phyloP scores from a whole-genome alignment of 208 protist species.

The Leishmania mexicana region DNA sequence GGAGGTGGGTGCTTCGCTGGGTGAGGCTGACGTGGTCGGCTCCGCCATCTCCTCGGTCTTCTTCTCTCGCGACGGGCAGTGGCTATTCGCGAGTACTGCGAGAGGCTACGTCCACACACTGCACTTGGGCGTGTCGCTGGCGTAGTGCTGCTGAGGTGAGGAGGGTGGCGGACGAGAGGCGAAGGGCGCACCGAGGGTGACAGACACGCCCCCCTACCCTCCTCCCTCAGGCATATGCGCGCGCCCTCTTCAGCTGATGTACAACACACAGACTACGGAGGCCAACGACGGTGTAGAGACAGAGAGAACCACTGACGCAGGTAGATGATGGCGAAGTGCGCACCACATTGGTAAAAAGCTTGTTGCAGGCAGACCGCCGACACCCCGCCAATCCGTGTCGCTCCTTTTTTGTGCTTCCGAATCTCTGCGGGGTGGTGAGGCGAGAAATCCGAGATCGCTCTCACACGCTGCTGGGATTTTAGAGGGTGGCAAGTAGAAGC shows the following conservation, averaged over 20 bases:
- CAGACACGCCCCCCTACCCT: neutral
- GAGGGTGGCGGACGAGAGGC: neutral
- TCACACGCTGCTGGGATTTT: neutral
- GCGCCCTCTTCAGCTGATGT: neutral
- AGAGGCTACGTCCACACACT: slow-evolving; percentile 58
- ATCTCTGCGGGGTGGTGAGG: neutral
- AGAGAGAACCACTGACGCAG: neutral
- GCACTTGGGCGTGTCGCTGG: slow-evolving; percentile 27
- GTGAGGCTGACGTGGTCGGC: slow-evolving; percentile 18
- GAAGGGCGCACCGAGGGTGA: neutral
- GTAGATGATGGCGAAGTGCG: neutral
- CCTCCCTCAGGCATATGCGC: no score
- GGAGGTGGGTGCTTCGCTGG: slow-evolving; percentile 14
- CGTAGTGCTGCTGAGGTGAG: neutral
- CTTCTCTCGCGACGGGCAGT: slow-evolving; percentile 62
- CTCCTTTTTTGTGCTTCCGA: neutral
- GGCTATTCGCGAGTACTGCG: slow-evolving; percentile 62
- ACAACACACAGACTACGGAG: neutral
- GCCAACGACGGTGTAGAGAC: neutral
- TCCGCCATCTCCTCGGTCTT: slow-evolving; percentile 48
- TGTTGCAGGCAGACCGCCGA: neutral
- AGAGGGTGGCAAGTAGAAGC: neutral
- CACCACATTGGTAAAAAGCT: neutral
- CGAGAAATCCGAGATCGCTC: neutral
- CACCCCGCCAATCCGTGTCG: neutral